Percentiles rank a stretch among this genome's conserved stretches.
Evolutionary conservation across 2,329 filamentous ascomycete genomes (phyloP).

Genomic region (Alternaria gaisen): DNA sequence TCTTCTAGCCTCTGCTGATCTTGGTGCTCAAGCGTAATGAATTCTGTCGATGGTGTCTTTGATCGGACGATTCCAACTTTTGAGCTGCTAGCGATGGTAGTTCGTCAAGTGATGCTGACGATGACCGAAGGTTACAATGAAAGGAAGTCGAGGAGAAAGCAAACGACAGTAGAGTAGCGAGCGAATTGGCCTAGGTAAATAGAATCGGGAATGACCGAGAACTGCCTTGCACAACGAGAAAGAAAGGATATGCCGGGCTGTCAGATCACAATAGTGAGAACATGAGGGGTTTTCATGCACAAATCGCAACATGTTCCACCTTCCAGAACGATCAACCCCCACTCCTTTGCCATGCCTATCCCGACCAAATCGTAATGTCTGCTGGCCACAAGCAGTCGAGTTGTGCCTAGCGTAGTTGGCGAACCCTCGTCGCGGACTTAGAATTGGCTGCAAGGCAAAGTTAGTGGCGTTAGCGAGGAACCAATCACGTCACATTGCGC

Average conservation of each 20-base stretch:
- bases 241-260: conserved; percentile 13
- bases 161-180: background rate
- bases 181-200: background rate
- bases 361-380: background rate
- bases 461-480: conserved; percentile 8
- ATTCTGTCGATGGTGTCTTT: background rate
- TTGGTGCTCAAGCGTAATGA: background rate
- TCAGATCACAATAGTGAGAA: conserved; percentile 4
- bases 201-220: background rate
- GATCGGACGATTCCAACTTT: no score
- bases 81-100: background rate
- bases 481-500: conserved; percentile 3
- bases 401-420: background rate
- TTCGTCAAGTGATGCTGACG: background rate
- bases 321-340: conserved; percentile 6
- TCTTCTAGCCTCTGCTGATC: background rate
- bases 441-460: conserved; percentile 14
- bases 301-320: background rate
- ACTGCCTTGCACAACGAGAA: background rate
- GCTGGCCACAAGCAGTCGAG: conserved; percentile 1
- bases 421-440: background rate
- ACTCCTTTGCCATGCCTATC: background rate
- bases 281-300: conserved; percentile 8
- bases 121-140: background rate
- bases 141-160: background rate